Percentiles rank a stretch among this genome's conserved stretches.
Conservation (phyloP, 331 rosid species). For the Malus hybrid region DNA sequence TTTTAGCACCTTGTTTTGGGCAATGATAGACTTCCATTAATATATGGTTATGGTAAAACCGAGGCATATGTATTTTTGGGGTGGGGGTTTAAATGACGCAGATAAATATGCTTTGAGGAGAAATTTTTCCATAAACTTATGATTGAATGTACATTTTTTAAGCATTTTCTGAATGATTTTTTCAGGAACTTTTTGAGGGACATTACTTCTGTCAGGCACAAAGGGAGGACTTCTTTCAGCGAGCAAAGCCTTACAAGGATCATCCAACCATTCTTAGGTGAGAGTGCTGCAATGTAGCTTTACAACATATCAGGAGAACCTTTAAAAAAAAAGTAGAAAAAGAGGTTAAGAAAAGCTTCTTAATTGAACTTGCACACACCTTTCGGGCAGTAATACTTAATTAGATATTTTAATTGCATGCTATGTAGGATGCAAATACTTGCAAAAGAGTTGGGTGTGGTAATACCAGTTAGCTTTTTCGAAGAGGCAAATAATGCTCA, state of each 20-base stretch:
- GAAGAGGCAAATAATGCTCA: conserved; percentile 99
- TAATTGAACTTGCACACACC: not conserved
- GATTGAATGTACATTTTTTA: not conserved
- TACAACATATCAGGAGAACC: not conserved
- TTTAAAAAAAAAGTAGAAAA: not conserved
- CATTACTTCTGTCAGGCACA: conserved; percentile 97
- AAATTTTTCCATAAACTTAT: not conserved
- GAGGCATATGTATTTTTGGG: not conserved
- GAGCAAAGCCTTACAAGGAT: conserved; percentile 75
- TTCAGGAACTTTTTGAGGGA: conserved; percentile 91
- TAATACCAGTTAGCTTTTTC: conserved; percentile 90
- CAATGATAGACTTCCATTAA: not conserved
- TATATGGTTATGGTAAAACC: not conserved
- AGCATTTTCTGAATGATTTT: conserved; percentile 21
- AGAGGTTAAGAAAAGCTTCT: not conserved
- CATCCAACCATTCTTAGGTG: conserved; percentile 91
- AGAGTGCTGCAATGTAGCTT: not conserved
- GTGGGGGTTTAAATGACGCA: not conserved
- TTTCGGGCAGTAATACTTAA: conserved; percentile 9
- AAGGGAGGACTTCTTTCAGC: conserved; percentile 65
- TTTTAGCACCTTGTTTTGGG: not conserved
- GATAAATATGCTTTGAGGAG: not conserved
- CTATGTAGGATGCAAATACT: conserved; percentile 71
- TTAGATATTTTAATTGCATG: conserved; percentile 13
- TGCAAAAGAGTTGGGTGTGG: conserved; percentile 81